phyloP scores from a whole-genome alignment of 1,139 yeast genomes.

The Geotrichum klebahnii region DNA sequence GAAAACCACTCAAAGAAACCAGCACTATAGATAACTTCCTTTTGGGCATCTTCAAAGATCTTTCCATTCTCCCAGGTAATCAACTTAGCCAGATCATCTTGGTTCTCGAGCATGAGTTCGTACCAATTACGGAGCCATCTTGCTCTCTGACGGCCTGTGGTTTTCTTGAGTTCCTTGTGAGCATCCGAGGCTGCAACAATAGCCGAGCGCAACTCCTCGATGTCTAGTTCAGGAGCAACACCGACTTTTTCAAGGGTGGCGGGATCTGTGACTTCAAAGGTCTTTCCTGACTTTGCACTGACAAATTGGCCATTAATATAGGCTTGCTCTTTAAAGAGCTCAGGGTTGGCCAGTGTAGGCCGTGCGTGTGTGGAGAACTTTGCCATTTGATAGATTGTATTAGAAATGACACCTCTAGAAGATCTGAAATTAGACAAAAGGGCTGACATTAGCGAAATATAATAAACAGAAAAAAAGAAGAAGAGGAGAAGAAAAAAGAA shows the following conservation, averaged over 20 bases:
- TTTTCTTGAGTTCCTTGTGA: constrained; percentile 54
- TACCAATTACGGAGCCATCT: constrained; percentile 60
- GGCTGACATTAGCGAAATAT: constrained; percentile 3
- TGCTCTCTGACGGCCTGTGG: constrained; percentile 63
- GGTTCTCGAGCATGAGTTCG: constrained; percentile 58
- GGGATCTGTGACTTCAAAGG: constrained; percentile 71
- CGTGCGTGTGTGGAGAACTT: constrained; percentile 17
- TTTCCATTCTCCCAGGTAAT: constrained; percentile 83
- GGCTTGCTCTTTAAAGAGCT: constrained; percentile 55
- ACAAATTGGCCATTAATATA: constrained; percentile 72
- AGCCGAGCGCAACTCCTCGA: constrained; percentile 45
- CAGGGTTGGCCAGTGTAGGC: constrained; percentile 48
- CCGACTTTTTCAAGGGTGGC: constrained; percentile 61
- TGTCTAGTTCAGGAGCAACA: constrained; percentile 53
- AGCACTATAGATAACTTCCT: constrained; percentile 74
- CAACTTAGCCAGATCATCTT: constrained; percentile 68
- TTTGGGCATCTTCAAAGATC: constrained; percentile 67
- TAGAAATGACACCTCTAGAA: neutral
- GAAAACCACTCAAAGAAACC: constrained; percentile 83
- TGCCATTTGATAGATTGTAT: neutral
- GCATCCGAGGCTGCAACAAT: constrained; percentile 59
- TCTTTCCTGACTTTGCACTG: constrained; percentile 46
- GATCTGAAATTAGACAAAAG: constrained; percentile 1
- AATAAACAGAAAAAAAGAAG: neutral
- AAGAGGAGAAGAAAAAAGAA: neutral